These are phyloP conservation scores for Akanthomyces muscarius DNA, from an alignment of 2,329 filamentous ascomycete species.

Conservation along the genomic window DNA sequence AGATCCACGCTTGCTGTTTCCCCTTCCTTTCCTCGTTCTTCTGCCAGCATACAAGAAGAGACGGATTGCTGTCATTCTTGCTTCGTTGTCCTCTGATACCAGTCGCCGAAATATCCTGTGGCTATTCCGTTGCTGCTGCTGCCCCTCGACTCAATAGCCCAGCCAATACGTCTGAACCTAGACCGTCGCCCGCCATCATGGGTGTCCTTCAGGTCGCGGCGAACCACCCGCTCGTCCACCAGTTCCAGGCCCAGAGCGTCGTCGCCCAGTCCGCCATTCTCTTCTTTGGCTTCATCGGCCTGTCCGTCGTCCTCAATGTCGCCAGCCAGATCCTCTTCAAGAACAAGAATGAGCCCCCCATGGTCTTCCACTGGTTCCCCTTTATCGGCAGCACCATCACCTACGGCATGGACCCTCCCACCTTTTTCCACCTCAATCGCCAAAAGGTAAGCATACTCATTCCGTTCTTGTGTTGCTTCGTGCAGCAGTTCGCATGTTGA, in stretches of 20 bases:
- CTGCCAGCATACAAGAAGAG: background rate
- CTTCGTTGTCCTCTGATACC: background rate
- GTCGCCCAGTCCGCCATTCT: slow-evolving; percentile 45
- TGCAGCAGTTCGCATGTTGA: slow-evolving; percentile 10
- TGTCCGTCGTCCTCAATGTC: slow-evolving; percentile 73
- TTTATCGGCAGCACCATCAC: slow-evolving; percentile 85
- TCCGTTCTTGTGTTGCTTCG: background rate
- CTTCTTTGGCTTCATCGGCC: slow-evolving; percentile 40
- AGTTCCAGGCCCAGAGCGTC: slow-evolving; percentile 45
- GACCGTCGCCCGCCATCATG: slow-evolving; percentile 37
- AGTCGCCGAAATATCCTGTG: background rate
- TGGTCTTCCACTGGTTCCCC: slow-evolving; percentile 79
- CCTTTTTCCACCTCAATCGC: slow-evolving; percentile 74
- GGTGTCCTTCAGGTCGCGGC: slow-evolving; percentile 51
- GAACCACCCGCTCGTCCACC: slow-evolving; percentile 46
- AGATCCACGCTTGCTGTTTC: background rate
- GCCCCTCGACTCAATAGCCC: background rate
- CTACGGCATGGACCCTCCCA: slow-evolving; percentile 91
- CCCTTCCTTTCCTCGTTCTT: background rate
- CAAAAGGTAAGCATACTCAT: slow-evolving; percentile 58
- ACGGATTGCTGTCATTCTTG: background rate
- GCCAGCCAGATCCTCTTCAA: slow-evolving; percentile 73
- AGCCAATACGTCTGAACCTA: background rate
- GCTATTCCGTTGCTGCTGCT: background rate
- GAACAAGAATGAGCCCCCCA: slow-evolving; percentile 74